Evolutionary conservation across 257 asterid species (phyloP).

Genomic region (Prunella vulgaris): DNA sequence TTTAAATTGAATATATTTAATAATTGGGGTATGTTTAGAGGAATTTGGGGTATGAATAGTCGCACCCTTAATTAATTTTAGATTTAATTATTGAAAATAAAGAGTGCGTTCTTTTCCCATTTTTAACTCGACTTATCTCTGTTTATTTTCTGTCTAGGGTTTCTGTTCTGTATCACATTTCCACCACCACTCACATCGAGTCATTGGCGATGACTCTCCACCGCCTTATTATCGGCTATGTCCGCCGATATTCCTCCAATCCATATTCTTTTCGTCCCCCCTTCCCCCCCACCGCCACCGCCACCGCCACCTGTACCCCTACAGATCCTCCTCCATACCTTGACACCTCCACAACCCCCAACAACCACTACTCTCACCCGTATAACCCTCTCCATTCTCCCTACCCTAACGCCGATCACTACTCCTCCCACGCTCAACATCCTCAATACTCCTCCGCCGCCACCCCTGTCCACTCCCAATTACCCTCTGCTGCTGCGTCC

Average conservation of each 20-base stretch:
- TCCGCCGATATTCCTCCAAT: conserved; percentile 37
- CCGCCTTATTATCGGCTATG: conserved; percentile 40
- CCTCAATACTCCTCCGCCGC: neutral
- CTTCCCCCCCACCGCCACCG: conserved; percentile 14
- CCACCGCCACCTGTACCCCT: neutral
- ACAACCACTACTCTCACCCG: neutral
- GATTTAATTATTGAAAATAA: neutral
- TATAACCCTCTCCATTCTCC: neutral
- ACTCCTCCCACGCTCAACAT: neutral
- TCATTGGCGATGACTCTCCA: conserved; percentile 25
- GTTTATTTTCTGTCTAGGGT: conserved; percentile 17
- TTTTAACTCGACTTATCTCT: neutral
- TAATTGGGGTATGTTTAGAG: too few species aligned
- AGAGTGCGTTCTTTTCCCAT: neutral
- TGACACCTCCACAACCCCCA: neutral
- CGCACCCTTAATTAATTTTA: neutral
- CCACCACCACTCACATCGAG: neutral
- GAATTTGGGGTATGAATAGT: neutral
- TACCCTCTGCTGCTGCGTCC: neutral
- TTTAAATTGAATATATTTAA: too few species aligned
- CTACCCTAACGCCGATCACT: neutral
- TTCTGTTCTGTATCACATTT: neutral
- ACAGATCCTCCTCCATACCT: neutral
- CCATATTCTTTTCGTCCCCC: conserved; percentile 31
- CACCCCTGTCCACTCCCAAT: neutral